These are phyloP conservation scores for Pseudomassariella vexata DNA, from an alignment of 2,329 filamentous ascomycete genomes.

Conservation along the genomic window DNA sequence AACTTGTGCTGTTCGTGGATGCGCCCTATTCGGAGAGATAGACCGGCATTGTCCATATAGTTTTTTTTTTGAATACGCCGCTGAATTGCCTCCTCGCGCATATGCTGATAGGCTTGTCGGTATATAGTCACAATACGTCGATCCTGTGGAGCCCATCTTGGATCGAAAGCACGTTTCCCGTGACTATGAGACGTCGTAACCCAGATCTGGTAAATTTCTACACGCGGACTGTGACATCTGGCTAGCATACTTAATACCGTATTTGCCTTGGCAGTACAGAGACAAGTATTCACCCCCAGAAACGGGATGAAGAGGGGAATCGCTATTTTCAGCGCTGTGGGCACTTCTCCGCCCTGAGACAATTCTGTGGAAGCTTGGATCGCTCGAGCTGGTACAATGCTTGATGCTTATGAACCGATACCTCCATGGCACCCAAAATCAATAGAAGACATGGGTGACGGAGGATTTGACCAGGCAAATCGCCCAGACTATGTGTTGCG, in stretches of 20 bases:
- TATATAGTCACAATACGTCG: not conserved
- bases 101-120: not conserved
- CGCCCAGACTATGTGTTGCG: constrained; percentile 1
- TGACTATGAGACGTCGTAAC: not conserved
- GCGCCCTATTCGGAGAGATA: not conserved
- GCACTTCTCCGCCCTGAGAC: constrained; percentile 1
- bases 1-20: not conserved
- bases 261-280: constrained; percentile 1
- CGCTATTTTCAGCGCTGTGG: constrained; percentile 1
- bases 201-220: not conserved
- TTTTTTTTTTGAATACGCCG: not conserved
- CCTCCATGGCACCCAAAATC: not conserved
- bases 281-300: constrained; percentile 1
- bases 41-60: not conserved
- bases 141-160: constrained; percentile 1
- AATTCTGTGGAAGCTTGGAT: constrained; percentile 1
- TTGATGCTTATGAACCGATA: constrained; percentile 4
- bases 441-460: constrained; percentile 1
- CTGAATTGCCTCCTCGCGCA: not conserved
- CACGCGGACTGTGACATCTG: not conserved
- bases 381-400: constrained; percentile 1
- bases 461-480: not conserved
- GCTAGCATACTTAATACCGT: constrained; percentile 1
- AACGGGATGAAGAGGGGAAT: not conserved
- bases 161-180: not conserved